Base-by-base conservation (phyloP, 2,329 filamentous ascomycete genomes). In the Colletotrichum sp. region DNA sequence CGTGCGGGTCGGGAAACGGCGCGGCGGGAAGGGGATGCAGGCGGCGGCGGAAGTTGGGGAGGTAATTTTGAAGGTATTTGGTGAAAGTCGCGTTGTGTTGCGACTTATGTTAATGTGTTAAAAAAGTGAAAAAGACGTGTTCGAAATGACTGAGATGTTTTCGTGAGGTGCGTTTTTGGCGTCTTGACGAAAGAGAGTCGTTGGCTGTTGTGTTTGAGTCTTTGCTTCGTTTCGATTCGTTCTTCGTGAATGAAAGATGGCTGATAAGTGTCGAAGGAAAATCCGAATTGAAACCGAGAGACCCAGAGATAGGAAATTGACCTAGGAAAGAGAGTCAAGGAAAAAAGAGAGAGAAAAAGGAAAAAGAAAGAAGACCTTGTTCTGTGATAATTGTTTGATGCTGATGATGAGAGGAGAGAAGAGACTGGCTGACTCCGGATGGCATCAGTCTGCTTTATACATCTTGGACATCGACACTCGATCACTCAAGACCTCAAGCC, bases 1-100 rank as follows among this genome's bases (percentile, higher is more conserved):
- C 71, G 87, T 89, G 75, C 83, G 86, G 52, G 79, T 86, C 77
- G 79, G 86, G 82, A 80, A 86, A 77, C 80, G 85, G 83, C 79
- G 85, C 84, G 80, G 86, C 81, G 82, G 87, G 84, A 81, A 86
- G 79, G 79, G 87, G 81, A 83, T 85, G 81, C 52, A 77, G 73
- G 72, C 68, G 21, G 72, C 76, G 73, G 34, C 3, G 18, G 72
- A 26, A 26, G 60, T 79, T 78, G 77, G 79, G 80, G 80, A 80
- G 77, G 75, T 55, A 77, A 77, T 76, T 69, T 75, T 78, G 72
- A 52, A 52, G 67, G 60, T 57, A 4, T 28, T 28, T 64, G 62
- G 76, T 62, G 36, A 60, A 24, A 30, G 65, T 70, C 67, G 76
- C 71, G 44, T 71, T 71, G 57, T 32, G 44, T 26, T 28, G 36